Evolutionary conservation across 2,329 filamentous ascomycete species (phyloP), one percentile per base, ranked within the genome.

Genomic region (Elsinoe necatrix): DNA sequence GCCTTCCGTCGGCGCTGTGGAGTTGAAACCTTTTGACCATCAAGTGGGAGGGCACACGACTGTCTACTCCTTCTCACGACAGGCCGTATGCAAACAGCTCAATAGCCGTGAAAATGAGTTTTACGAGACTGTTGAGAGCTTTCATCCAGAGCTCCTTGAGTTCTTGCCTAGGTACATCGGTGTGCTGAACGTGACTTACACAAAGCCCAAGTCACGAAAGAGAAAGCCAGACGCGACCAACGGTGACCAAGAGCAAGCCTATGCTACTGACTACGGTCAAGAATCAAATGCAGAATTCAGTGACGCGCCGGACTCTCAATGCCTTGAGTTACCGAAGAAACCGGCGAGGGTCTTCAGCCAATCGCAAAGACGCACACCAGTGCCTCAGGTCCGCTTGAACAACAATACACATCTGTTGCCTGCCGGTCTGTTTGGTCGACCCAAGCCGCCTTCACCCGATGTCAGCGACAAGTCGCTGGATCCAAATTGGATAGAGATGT

Each of bases 31-130:
- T 1, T 98, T 96, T 72, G 89, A 89, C 63, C 93, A 98, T 72
- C 93, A 98, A 72, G 93, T 98, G 56, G 93, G 93, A 58, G 93
- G 93, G 0, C 93, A 98, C 70, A 96, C 90, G 5, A 96, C 92
- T 0, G 81, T 98, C 34, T 98, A 95, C 80, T 86, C 92, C 41
- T 97, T 98, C 68, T 97, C 93, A 16, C 85, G 89, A 63, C 83
- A 91, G 65, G 93, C 93, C 57, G 91, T 98, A 9, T 98, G 93
- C 78, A 98, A 98, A 73, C 90, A 96, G 73, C 80, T 98, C 67
- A 98, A 95, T 71, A 98, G 95, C 69, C 82, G 92, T 66, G 93
- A 98, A 69, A 98, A 98, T 71, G 89, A 95, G 72, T 98, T 98
- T 69, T 98, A 98, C 71, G 93, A 98, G 72, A 93, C 86, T 56